These are phyloP conservation scores for Terana coerulea DNA, from an alignment of 768 basidiomycete species.

Conservation along the genomic window DNA sequence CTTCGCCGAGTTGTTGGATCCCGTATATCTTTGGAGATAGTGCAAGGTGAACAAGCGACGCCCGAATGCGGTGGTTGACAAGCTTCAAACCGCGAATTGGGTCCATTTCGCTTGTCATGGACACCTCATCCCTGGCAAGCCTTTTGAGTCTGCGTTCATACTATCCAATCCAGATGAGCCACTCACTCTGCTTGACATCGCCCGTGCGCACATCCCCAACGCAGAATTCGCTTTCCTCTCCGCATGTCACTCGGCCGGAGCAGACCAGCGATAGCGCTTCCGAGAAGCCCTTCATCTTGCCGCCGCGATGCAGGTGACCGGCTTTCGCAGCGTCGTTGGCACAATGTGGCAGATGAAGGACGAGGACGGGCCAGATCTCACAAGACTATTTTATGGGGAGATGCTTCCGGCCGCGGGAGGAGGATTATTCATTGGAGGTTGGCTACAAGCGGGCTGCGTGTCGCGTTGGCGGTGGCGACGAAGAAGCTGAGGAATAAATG, in stretches of 20 bases:
- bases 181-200: constrained; percentile 17
- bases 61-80: no score
- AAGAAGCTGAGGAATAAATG: no score
- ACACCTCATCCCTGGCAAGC: constrained; percentile 10
- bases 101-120: no score
- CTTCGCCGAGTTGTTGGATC: no score
- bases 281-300: constrained; percentile 40
- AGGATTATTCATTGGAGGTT: no score
- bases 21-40: no score
- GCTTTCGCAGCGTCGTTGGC: no score
- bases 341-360: no score
- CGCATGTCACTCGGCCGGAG: constrained; percentile 38
- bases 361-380: no score
- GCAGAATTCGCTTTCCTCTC: no score
- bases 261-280: constrained; percentile 29
- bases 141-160: constrained; percentile 26
- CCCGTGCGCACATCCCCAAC: constrained; percentile 20
- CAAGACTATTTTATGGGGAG: constrained; percentile 27
- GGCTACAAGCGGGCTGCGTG: neutral
- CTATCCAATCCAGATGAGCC: constrained; percentile 22
- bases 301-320: constrained; percentile 34
- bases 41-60: no score
- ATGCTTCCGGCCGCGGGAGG: neutral
- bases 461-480: neutral
- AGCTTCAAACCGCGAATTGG: no score